Evolutionary conservation across 345 rosid genomes (phyloP).

Genomic region (Capsella bursapastoris): DNA sequence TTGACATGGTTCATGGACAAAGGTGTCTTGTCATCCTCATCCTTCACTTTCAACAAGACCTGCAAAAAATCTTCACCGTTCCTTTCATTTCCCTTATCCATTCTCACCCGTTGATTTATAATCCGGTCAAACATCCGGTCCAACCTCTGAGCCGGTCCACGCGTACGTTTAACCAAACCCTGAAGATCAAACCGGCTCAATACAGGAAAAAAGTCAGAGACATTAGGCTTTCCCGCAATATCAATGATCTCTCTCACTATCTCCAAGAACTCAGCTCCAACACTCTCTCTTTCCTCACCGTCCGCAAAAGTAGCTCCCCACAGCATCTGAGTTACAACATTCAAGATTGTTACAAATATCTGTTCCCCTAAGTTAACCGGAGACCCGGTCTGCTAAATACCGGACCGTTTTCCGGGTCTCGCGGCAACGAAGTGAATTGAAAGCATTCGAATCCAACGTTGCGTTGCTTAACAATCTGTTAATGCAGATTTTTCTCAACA

Average conservation of each 20-base stretch:
- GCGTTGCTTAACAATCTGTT: constrained; percentile 42
- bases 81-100: not conserved
- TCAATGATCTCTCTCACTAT: constrained; percentile 17
- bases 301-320: constrained; percentile 53
- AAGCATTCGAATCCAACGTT: constrained; percentile 38
- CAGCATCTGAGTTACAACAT: constrained; percentile 46
- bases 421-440: not conserved
- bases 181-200: constrained; percentile 60
- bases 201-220: constrained; percentile 60
- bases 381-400: constrained; percentile 30
- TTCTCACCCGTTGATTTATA: constrained; percentile 43
- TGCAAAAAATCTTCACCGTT: not conserved
- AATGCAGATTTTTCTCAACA: constrained; percentile 38
- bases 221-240: constrained; percentile 26
- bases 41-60: not conserved
- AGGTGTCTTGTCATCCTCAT: not conserved
- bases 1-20: not conserved
- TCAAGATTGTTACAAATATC: constrained; percentile 37
- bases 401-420: constrained; percentile 37
- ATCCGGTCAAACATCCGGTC: constrained; percentile 49
- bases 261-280: constrained; percentile 32
- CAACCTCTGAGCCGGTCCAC: constrained; percentile 29
- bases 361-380: constrained; percentile 49
- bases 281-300: not conserved
- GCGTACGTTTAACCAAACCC: constrained; percentile 49